phyloP scores from a whole-genome alignment of 148 eudicot genomes.

The Dianthus caryophyllus region DNA sequence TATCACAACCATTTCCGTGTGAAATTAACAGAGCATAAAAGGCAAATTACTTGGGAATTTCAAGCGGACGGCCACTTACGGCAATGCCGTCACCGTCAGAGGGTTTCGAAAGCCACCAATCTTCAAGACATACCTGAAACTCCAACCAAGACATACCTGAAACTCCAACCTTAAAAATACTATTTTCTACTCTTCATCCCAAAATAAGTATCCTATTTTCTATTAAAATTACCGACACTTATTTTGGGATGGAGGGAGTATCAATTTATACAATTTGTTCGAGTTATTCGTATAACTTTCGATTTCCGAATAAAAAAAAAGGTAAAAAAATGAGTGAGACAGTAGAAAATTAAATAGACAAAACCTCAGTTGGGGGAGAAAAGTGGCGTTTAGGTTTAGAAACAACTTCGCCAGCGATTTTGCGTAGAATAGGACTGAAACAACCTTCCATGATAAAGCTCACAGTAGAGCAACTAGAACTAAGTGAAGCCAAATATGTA shows the following conservation, averaged over 20 bases:
- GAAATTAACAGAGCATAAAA: background rate
- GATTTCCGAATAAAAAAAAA: too few relatives aligned
- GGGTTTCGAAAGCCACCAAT: conserved; percentile 30
- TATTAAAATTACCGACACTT: too few relatives aligned
- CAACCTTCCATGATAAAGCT: conserved; percentile 24
- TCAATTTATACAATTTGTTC: too few relatives aligned
- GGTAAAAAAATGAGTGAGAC: background rate
- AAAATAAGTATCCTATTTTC: too few relatives aligned
- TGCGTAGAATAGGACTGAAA: conserved; percentile 18
- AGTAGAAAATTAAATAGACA: background rate
- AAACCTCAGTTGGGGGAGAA: conserved; percentile 21
- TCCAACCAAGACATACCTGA: too few relatives aligned
- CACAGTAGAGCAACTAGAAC: too few relatives aligned
- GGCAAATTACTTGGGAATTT: conserved; percentile 13
- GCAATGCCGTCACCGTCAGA: conserved; percentile 16
- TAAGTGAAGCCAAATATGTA: too few relatives aligned
- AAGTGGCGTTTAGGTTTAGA: conserved; percentile 6
- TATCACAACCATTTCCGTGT: background rate
- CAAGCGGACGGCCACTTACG: conserved; percentile 21
- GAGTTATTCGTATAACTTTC: too few relatives aligned
- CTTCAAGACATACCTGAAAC: conserved; percentile 27
- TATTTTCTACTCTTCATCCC: too few relatives aligned
- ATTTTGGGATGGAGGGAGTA: too few relatives aligned
- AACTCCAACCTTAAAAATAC: too few relatives aligned
- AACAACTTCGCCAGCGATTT: conserved; percentile 16